These are phyloP conservation scores for Salix exigua DNA, from an alignment of 345 rosid species.

Conservation along the genomic window DNA sequence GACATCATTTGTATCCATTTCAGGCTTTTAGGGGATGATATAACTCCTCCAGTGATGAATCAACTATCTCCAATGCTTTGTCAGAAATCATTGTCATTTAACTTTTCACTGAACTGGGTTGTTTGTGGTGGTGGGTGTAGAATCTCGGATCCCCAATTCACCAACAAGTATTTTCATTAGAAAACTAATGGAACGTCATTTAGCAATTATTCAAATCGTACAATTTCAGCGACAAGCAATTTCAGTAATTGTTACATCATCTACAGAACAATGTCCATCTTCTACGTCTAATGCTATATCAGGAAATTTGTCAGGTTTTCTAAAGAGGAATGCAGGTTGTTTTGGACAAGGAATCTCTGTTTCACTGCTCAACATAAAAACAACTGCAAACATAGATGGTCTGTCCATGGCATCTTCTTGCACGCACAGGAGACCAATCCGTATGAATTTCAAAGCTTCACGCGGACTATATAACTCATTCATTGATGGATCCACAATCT, in stretches of 20 bases:
- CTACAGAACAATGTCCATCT: not conserved
- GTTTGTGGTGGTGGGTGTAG: too few relatives aligned
- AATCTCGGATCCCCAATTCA: too few relatives aligned
- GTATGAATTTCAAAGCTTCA: conserved; percentile 9
- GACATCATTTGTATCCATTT: too few relatives aligned
- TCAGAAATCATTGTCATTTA: too few relatives aligned
- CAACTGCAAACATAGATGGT: conserved; percentile 4
- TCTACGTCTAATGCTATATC: not conserved
- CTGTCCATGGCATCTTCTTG: not conserved
- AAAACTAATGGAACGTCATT: not conserved
- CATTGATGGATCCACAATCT: conserved; percentile 2
- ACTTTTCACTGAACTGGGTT: too few relatives aligned
- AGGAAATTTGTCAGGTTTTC: not conserved
- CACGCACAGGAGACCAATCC: conserved; percentile 4
- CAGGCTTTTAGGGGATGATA: too few relatives aligned
- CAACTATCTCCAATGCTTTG: too few relatives aligned
- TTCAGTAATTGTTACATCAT: not conserved
- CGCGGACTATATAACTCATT: not conserved
- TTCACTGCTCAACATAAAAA: not conserved
- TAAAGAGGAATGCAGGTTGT: not conserved
- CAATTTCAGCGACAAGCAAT: not conserved
- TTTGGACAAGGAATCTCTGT: not conserved
- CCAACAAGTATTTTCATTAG: too few relatives aligned
- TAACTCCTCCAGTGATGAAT: too few relatives aligned
- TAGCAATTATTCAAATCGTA: not conserved